These are phyloP conservation scores for Jackrogersella minutella DNA, from an alignment of 495 filamentous ascomycete species.

Conservation along the genomic window DNA sequence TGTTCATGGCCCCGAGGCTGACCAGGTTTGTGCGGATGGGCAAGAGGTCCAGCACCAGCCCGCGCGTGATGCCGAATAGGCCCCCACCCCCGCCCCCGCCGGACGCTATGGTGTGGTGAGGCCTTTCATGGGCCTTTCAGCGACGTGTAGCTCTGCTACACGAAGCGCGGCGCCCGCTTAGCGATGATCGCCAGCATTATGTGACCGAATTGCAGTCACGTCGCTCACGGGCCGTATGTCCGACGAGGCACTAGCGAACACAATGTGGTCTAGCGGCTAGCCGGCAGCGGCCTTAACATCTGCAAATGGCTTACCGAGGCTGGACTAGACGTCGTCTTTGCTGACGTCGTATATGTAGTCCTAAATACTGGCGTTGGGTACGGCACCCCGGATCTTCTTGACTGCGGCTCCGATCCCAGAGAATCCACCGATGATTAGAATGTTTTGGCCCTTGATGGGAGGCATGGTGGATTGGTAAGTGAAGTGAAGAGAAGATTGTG, in stretches of 20 bases:
- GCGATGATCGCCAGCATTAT: constrained; percentile 56
- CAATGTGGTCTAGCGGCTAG: constrained; percentile 62
- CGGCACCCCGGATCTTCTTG: constrained; percentile 42
- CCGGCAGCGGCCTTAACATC: constrained; percentile 28
- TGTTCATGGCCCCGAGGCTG: constrained; percentile 57
- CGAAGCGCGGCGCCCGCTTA: constrained; percentile 56
- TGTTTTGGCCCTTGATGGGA: constrained; percentile 29
- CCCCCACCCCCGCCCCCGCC: constrained; percentile 43
- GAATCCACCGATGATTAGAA: constrained; percentile 59
- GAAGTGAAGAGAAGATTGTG: background rate
- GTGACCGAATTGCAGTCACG: constrained; percentile 55
- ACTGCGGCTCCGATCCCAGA: constrained; percentile 58
- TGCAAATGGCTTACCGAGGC: constrained; percentile 55
- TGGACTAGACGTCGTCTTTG: constrained; percentile 51
- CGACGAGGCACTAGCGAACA: constrained; percentile 60
- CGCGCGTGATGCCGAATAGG: constrained; percentile 51
- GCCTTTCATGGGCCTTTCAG: constrained; percentile 48
- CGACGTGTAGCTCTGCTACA: constrained; percentile 44
- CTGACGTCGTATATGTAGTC: constrained; percentile 59
- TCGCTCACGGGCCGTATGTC: constrained; percentile 47
- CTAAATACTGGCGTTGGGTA: constrained; percentile 43
- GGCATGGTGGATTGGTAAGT: constrained; percentile 23
- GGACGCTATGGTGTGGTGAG: constrained; percentile 50
- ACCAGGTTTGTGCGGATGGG: constrained; percentile 66
- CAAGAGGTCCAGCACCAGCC: constrained; percentile 60